Percentiles rank a stretch among this genome's conserved stretches.
These are phyloP conservation scores for Haematococcus lacustris DNA, from an alignment of 139 green algal genomes.

Conservation along the genomic window DNA sequence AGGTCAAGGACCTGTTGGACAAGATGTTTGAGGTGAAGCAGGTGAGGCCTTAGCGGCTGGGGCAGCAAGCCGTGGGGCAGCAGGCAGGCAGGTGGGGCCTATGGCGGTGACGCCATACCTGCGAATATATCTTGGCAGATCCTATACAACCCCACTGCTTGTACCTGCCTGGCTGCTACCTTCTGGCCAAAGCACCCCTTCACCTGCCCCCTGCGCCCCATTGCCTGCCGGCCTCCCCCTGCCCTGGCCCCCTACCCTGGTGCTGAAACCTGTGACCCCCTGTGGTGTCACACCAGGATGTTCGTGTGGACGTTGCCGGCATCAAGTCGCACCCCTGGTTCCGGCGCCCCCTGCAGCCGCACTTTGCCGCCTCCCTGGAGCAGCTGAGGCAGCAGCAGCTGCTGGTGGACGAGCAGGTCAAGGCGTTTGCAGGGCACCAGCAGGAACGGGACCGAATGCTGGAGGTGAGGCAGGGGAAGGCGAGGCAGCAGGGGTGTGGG, in stretches of 20 bases:
- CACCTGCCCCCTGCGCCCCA: background rate
- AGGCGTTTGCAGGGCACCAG: constrained; percentile 20
- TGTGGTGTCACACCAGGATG: constrained; percentile 40
- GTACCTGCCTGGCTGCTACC: background rate
- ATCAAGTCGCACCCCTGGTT: constrained; percentile 53
- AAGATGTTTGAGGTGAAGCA: constrained; percentile 58
- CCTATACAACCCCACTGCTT: background rate
- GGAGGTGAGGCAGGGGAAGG: too few relatives aligned
- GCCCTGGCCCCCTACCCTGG: background rate
- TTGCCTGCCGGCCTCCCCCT: background rate
- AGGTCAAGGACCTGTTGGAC: constrained; percentile 51
- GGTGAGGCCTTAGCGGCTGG: constrained; percentile 3
- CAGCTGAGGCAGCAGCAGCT: constrained; percentile 23
- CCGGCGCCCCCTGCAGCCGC: constrained; percentile 23
- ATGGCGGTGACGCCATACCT: background rate
- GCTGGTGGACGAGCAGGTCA: constrained; percentile 26
- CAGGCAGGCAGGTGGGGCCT: too few relatives aligned
- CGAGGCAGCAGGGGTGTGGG: too few relatives aligned
- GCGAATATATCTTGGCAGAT: background rate
- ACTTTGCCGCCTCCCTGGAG: constrained; percentile 17
- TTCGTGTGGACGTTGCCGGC: constrained; percentile 29
- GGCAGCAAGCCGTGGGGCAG: background rate
- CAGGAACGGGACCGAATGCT: constrained; percentile 36
- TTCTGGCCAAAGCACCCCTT: background rate
- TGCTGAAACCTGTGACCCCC: constrained; percentile 14